These are phyloP conservation scores for Monosporascus sp. DNA, from an alignment of 2,329 filamentous ascomycete genomes.

Conservation along the genomic window DNA sequence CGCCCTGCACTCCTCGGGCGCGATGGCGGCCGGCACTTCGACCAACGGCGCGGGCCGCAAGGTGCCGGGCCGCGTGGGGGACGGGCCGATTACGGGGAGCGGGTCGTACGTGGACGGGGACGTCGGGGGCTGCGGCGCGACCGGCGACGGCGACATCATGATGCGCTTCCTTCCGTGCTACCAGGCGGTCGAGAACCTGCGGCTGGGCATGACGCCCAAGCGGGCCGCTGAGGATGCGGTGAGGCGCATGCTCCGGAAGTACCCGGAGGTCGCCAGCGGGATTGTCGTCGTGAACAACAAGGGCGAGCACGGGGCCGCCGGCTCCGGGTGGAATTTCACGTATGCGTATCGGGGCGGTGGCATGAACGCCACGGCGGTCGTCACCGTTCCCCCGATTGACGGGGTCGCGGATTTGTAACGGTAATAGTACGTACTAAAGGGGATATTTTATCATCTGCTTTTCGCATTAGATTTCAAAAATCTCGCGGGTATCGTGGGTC, in stretches of 20 bases:
- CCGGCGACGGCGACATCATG: slow-evolving; percentile 53
- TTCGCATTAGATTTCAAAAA: too few relatives aligned
- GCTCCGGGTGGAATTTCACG: slow-evolving; percentile 49
- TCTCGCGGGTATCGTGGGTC: too few relatives aligned
- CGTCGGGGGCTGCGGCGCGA: slow-evolving; percentile 50
- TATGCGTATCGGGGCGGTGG: slow-evolving; percentile 43
- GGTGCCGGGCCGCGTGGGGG: slow-evolving; percentile 49
- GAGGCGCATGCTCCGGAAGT: slow-evolving; percentile 40
- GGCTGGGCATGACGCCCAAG: slow-evolving; percentile 40
- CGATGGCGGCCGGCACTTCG: slow-evolving; percentile 49
- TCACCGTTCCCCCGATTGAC: slow-evolving; percentile 32
- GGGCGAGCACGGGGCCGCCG: slow-evolving; percentile 45
- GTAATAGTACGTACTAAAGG: too few relatives aligned
- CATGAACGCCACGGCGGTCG: slow-evolving; percentile 41
- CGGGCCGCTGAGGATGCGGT: slow-evolving; percentile 48
- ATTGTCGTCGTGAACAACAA: slow-evolving; percentile 45
- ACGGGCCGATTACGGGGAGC: slow-evolving; percentile 48
- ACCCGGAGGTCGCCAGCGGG: slow-evolving; percentile 40
- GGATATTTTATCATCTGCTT: too few relatives aligned
- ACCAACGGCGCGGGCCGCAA: slow-evolving; percentile 52
- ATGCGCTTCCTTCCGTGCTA: slow-evolving; percentile 53
- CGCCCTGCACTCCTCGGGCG: slow-evolving; percentile 35
- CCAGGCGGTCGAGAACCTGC: slow-evolving; percentile 49
- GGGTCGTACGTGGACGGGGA: slow-evolving; percentile 51
- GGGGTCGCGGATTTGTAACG: slow-evolving; percentile 2